Evolutionary conservation across 2,329 filamentous ascomycete species (phyloP).

Genomic region (Aspergillus sp.): DNA sequence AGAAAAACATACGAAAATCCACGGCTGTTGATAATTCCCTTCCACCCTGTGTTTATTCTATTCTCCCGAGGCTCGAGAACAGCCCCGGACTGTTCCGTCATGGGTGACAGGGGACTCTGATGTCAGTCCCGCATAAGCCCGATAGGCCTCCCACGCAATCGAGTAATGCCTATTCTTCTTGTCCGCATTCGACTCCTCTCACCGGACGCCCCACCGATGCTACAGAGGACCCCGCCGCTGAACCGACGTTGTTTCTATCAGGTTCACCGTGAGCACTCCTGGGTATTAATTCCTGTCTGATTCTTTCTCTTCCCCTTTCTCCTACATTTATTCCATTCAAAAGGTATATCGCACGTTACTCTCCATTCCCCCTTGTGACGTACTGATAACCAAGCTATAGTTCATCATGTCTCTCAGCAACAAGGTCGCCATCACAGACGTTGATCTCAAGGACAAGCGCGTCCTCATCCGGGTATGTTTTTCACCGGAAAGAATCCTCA

Average conservation of each 20-base stretch:
- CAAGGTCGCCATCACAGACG: constrained; percentile 95
- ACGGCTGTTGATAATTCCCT: constrained; percentile 15
- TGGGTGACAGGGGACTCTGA: constrained; percentile 19
- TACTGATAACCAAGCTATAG: not conserved
- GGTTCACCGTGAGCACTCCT: constrained; percentile 13
- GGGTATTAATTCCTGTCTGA: not conserved
- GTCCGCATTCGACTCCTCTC: constrained; percentile 13
- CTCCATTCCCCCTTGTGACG: not conserved
- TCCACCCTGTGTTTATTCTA: constrained; percentile 1
- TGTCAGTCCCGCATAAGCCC: constrained; percentile 39
- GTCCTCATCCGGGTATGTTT: constrained; percentile 86
- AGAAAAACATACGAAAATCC: constrained; percentile 3
- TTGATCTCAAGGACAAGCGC: constrained; percentile 96
- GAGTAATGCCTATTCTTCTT: too few species aligned
- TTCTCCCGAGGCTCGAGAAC: constrained; percentile 18
- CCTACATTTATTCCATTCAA: constrained; percentile 4
- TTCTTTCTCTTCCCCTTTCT: not conserved
- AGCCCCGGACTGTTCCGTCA: constrained; percentile 25
- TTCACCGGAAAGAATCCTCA: not conserved
- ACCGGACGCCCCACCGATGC: constrained; percentile 23
- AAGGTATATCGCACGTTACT: constrained; percentile 1
- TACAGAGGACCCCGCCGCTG: constrained; percentile 16
- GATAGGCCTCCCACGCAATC: constrained; percentile 10
- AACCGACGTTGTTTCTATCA: constrained; percentile 8
- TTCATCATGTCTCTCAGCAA: constrained; percentile 85